These are phyloP conservation scores for Daldinia eschscholtzii DNA, from an alignment of 2,329 filamentous ascomycete genomes.

Conservation along the genomic window DNA sequence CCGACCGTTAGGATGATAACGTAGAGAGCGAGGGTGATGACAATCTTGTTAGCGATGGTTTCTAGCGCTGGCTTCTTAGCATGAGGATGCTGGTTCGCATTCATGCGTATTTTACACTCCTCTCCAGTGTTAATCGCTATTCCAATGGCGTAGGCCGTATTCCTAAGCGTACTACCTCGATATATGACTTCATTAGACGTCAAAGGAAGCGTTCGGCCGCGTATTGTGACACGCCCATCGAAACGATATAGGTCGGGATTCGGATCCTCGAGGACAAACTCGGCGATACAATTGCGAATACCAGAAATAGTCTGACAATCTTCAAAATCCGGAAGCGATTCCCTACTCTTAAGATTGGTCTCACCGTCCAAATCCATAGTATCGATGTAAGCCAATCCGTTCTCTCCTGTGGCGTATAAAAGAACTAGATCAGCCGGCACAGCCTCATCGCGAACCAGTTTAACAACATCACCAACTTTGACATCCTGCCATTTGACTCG, in stretches of 20 bases:
- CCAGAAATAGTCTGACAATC: slow-evolving; percentile 67
- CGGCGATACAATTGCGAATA: slow-evolving; percentile 67
- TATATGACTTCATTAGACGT: slow-evolving; percentile 88
- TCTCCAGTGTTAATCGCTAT: slow-evolving; percentile 91
- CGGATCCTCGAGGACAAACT: slow-evolving; percentile 80
- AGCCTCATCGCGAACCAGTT: slow-evolving; percentile 78
- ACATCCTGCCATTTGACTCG: slow-evolving; percentile 76
- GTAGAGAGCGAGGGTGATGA: slow-evolving; percentile 83
- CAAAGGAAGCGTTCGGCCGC: slow-evolving; percentile 72
- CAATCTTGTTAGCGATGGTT: slow-evolving; percentile 80
- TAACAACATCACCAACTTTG: slow-evolving; percentile 78
- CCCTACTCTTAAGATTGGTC: slow-evolving; percentile 84
- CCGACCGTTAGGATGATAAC: slow-evolving; percentile 84
- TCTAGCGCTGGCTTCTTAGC: slow-evolving; percentile 87
- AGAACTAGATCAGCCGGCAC: slow-evolving; percentile 87
- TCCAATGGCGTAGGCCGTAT: slow-evolving; percentile 75
- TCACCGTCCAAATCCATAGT: slow-evolving; percentile 89
- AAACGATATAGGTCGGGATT: slow-evolving; percentile 84
- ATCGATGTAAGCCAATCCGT: slow-evolving; percentile 84
- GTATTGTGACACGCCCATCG: slow-evolving; percentile 74
- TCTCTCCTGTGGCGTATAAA: slow-evolving; percentile 80
- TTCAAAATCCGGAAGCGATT: slow-evolving; percentile 72
- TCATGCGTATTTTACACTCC: slow-evolving; percentile 94
- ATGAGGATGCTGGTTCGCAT: slow-evolving; percentile 87
- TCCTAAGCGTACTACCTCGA: slow-evolving; percentile 85